phyloP scores from a whole-genome alignment of 139 green algal genomes.

The Raphidocelis subcapitata region DNA sequence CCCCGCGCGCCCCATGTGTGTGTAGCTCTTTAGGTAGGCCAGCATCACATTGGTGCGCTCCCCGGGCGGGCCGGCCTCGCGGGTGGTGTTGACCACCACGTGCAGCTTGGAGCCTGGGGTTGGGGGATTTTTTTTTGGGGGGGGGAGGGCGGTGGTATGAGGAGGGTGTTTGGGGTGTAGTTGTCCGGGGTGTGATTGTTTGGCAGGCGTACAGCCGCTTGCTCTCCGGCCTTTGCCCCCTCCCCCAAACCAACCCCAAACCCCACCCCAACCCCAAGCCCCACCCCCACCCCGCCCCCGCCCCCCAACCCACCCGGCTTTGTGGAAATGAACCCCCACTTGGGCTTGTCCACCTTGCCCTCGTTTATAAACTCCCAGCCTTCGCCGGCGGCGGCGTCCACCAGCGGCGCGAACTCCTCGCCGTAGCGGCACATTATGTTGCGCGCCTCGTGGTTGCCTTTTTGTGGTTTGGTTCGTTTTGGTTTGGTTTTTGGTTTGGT shows the following conservation, averaged over 20 bases:
- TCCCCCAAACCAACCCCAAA: no score
- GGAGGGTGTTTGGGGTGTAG: no score
- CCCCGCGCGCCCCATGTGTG: constrained; percentile 33
- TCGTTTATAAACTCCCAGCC: constrained; percentile 37
- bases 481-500: no score
- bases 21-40: constrained; percentile 32
- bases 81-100: constrained; percentile 23
- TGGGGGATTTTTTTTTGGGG: no score
- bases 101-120: constrained; percentile 22
- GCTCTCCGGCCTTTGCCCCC: no score
- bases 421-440: constrained; percentile 34
- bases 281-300: no score
- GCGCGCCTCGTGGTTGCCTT: constrained; percentile 31
- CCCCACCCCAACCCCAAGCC: no score
- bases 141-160: no score
- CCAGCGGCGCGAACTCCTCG: constrained; percentile 13
- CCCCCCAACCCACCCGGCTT: constrained; percentile 1
- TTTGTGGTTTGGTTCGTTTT: no score
- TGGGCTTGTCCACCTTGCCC: constrained; percentile 10
- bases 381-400: not conserved
- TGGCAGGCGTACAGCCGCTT: no score
- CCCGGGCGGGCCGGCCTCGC: not conserved
- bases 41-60: constrained; percentile 30
- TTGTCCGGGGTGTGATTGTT: no score
- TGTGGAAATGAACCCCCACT: constrained; percentile 30